These are phyloP conservation scores for Protomyces inouyei DNA, from an alignment of 1,139 yeast species.

Conservation along the genomic window DNA sequence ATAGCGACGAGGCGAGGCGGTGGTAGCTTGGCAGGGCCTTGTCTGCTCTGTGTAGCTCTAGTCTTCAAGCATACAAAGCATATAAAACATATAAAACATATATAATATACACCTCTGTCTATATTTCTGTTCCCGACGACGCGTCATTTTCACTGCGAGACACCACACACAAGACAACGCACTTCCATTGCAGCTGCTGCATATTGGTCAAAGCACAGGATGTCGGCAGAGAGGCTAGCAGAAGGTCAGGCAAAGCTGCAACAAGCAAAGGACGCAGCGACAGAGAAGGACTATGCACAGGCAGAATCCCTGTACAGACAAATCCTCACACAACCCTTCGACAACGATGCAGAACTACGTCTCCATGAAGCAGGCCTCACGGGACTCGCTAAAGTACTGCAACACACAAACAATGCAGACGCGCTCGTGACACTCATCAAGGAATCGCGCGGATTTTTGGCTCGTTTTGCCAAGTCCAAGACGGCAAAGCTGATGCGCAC, in stretches of 20 bases:
- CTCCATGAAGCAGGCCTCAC: conserved; percentile 40
- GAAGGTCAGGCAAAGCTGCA: background rate
- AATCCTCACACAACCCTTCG: background rate
- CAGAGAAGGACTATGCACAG: background rate
- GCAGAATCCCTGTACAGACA: conserved; percentile 10
- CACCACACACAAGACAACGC: background rate
- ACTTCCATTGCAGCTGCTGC: no score
- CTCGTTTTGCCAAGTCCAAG: conserved; percentile 81
- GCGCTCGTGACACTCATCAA: conserved; percentile 60
- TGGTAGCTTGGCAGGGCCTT: background rate
- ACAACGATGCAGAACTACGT: conserved; percentile 42
- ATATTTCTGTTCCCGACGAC: background rate
- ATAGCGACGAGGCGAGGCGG: background rate
- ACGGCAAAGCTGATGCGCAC: conserved; percentile 70
- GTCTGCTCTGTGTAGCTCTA: no score
- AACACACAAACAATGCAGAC: conserved; percentile 36
- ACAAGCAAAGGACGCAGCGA: background rate
- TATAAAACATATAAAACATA: no score
- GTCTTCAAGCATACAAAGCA: no score
- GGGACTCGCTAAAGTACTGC: conserved; percentile 35
- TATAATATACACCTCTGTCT: no score
- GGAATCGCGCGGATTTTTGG: conserved; percentile 64
- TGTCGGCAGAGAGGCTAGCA: background rate
- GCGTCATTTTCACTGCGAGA: background rate
- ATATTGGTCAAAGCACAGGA: background rate